These are phyloP conservation scores for Tulasnella sp. DNA, from an alignment of 768 basidiomycete genomes.

Conservation along the genomic window DNA sequence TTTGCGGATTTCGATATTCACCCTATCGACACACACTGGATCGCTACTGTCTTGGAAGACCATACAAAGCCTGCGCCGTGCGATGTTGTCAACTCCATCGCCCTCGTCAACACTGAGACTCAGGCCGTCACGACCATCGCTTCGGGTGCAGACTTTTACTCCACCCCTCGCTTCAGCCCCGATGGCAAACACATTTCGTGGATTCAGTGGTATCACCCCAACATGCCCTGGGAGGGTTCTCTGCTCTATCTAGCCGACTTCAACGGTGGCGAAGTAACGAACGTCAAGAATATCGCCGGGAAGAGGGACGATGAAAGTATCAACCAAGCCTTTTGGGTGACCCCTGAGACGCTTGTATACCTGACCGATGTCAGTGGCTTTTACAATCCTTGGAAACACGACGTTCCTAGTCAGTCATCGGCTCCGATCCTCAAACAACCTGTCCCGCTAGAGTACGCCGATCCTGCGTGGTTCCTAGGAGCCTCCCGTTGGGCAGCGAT, in stretches of 20 bases:
- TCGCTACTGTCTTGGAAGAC: slow-evolving; percentile 58
- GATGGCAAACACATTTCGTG: slow-evolving; percentile 47
- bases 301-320: slow-evolving; percentile 39
- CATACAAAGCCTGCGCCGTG: slow-evolving; percentile 45
- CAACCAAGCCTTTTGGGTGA: slow-evolving; percentile 48
- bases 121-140: slow-evolving; percentile 37
- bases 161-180: slow-evolving; percentile 44
- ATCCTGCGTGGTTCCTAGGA: slow-evolving; percentile 45
- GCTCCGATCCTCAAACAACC: slow-evolving; percentile 33
- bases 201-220: slow-evolving; percentile 51
- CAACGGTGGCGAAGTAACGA: slow-evolving; percentile 26
- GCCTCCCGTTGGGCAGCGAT: slow-evolving; percentile 34
- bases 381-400: slow-evolving; percentile 51
- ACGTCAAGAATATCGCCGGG: slow-evolving; percentile 39
- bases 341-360: slow-evolving; percentile 45
- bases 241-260: slow-evolving; percentile 27
- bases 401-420: slow-evolving; percentile 26
- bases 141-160: slow-evolving; percentile 61
- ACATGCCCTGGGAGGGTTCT: slow-evolving; percentile 62
- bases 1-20: slow-evolving; percentile 53
- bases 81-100: slow-evolving; percentile 44
- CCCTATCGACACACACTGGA: slow-evolving; percentile 38
- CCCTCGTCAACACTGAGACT: slow-evolving; percentile 39
- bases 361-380: slow-evolving; percentile 54
- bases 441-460: slow-evolving; percentile 43